Conservation (phyloP, 768 basidiomycete genomes). For the Cystobasidium onofrii region DNA sequence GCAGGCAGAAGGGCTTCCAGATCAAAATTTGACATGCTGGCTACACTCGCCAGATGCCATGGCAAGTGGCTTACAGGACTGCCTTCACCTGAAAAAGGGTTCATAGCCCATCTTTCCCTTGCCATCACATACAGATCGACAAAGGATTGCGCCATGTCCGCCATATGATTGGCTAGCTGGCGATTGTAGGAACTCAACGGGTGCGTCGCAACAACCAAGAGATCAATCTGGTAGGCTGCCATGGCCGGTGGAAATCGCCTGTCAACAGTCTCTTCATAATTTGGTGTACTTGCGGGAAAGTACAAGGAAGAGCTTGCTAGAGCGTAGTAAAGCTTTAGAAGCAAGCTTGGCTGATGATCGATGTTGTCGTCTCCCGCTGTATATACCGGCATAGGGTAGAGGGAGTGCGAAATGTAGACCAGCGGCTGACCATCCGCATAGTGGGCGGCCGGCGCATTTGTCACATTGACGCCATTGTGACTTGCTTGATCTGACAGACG, state of each 20-base stretch:
- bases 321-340: not conserved
- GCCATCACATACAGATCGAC: slow-evolving; percentile 5
- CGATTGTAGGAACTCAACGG: not conserved
- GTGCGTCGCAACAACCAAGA: not conserved
- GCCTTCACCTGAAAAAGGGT: not conserved
- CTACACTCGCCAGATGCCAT: slow-evolving; percentile 7
- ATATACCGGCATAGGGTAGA: not conserved
- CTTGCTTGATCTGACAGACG: not conserved
- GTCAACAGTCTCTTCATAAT: not conserved
- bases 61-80: not conserved
- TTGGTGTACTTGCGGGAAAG: not conserved
- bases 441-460: not conserved
- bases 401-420: not conserved
- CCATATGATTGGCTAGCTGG: not conserved
- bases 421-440: not conserved
- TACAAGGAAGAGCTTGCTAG: not conserved
- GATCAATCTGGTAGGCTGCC: not conserved
- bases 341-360: not conserved
- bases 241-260: not conserved
- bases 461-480: not conserved
- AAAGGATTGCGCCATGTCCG: slow-evolving; percentile 9
- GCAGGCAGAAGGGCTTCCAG: not conserved
- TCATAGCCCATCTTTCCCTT: slow-evolving; percentile 3
- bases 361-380: not conserved
- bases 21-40: not conserved